Evolutionary conservation across 805 yeast species (phyloP), one percentile per base, ranked within the genome.

Genomic region (Lipomyces japonicus): DNA sequence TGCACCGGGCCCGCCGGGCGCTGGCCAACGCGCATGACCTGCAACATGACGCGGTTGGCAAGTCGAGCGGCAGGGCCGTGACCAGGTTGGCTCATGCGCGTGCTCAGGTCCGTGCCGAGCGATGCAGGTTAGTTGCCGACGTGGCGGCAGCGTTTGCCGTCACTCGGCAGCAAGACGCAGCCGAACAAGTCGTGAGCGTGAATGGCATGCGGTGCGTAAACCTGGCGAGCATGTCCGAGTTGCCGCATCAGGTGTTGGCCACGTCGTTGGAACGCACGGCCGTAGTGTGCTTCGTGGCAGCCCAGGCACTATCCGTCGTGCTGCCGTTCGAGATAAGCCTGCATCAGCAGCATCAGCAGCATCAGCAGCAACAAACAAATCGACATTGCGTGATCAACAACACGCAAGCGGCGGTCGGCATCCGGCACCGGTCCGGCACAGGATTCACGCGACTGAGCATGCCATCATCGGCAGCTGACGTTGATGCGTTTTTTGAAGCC

Each of bases 1-100:
- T 48, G 21, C 18, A 43, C 18, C 42, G 46, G 7, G 46, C 53
- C 10, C 21, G 37, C n/a, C 40, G 50, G 4, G 53, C 56, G 25
- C 39, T 54, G 22, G 35, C 44, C 22, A 47, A 48, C 22, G 58
- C 57, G 30, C 55, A 54, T 36, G 25, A 38, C n/a, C 26, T 54
- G 35, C 57, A 54, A 37, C 9, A 44, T 16, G 54, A 42, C 31
- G 21, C 40, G 2, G 40, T 41, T 2, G 18, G 21, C 19, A 6
- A 34, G 37, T 14, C n/a, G 16, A 6, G 37, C 19, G 7, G 19
- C 7, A 34, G 16, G 16, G n/a, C 16, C 9, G 21, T 14, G 37
- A 7, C 37, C n/a, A 34, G 21, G 37, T 18, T 34, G 37, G 21
- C 21, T 6, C n/a, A 6, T 6, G n/a, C 37, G n/a, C 37, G 37